Evolutionary conservation across 768 basidiomycete genomes (phyloP).

Genomic region (Amanita molliuscula): DNA sequence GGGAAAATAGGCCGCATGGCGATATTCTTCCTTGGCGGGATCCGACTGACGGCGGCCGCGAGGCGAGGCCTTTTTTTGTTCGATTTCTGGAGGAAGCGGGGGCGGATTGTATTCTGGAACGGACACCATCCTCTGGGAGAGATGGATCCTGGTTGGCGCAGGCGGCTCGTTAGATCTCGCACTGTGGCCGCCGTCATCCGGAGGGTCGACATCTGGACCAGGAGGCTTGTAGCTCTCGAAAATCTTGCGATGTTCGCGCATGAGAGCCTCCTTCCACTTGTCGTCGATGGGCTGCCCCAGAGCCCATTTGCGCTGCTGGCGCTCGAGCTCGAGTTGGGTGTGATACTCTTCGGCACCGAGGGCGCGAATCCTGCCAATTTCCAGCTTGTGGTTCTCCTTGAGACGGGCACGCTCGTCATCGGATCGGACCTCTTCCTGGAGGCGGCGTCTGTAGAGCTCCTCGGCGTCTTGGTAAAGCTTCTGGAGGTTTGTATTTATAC

Average conservation of each 20-base stretch:
- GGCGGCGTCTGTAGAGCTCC: not conserved
- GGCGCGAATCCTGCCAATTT: constrained; percentile 1
- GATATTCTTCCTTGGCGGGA: constrained; percentile 2
- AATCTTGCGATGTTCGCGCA: constrained; percentile 5
- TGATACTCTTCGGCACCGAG: constrained; percentile 6
- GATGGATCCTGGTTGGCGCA: not conserved
- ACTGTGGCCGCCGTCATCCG: not conserved
- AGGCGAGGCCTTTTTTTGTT: not conserved
- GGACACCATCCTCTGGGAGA: not conserved
- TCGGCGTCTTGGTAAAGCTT: constrained; percentile 6
- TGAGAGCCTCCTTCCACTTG: constrained; percentile 4
- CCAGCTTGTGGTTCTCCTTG: constrained; percentile 1
- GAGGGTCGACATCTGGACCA: not conserved
- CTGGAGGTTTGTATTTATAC: constrained; percentile 4
- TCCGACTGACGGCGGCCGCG: constrained; percentile 5
- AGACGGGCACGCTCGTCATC: constrained; percentile 2
- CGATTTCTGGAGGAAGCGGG: not conserved
- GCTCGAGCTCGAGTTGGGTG: constrained; percentile 4
- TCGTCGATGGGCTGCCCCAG: constrained; percentile 2
- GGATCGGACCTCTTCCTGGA: constrained; percentile 5
- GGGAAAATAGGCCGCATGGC: constrained; percentile 1
- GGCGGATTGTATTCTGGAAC: constrained; percentile 4
- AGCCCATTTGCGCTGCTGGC: constrained; percentile 7
- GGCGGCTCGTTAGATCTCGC: not conserved
- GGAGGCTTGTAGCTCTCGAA: constrained; percentile 4